These are phyloP conservation scores for Penicillium psychrofluorescens DNA, from an alignment of 495 filamentous ascomycete species.

Conservation along the genomic window DNA sequence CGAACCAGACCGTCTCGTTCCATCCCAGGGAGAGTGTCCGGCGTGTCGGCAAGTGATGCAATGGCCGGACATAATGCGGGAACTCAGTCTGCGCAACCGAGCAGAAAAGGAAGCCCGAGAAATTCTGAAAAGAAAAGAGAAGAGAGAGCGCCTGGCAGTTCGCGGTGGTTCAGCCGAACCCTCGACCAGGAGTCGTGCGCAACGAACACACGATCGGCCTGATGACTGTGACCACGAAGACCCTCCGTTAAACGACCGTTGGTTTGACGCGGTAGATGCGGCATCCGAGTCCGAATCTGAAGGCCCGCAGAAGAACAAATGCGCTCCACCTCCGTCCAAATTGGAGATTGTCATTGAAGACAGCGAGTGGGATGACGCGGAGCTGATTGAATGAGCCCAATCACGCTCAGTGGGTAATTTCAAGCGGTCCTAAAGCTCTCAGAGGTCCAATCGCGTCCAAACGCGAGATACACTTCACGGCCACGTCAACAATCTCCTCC, in stretches of 20 bases:
- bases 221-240: constrained; percentile 20
- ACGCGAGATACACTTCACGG: constrained; percentile 38
- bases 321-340: constrained; percentile 10
- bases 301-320: constrained; percentile 4
- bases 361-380: constrained; percentile 51
- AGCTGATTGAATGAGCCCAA: constrained; percentile 36
- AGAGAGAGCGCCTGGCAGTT: constrained; percentile 11
- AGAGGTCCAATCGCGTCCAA: constrained; percentile 31
- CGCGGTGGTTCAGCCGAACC: not conserved
- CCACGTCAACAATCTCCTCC: constrained; percentile 49
- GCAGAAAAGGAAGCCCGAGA: constrained; percentile 58
- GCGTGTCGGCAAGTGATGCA: constrained; percentile 51
- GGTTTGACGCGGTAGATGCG: constrained; percentile 24
- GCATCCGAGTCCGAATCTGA: constrained; percentile 28
- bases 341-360: constrained; percentile 51
- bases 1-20: constrained; percentile 47
- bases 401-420: constrained; percentile 2
- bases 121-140: constrained; percentile 51
- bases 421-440: constrained; percentile 35
- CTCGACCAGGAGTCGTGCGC: not conserved
- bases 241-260: constrained; percentile 27
- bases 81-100: constrained; percentile 63
- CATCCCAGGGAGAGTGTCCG: constrained; percentile 66
- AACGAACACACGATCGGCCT: constrained; percentile 2
- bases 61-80: constrained; percentile 78